Conservation (phyloP, 2,329 filamentous ascomycete genomes). For the Ceratocystis destructans region DNA sequence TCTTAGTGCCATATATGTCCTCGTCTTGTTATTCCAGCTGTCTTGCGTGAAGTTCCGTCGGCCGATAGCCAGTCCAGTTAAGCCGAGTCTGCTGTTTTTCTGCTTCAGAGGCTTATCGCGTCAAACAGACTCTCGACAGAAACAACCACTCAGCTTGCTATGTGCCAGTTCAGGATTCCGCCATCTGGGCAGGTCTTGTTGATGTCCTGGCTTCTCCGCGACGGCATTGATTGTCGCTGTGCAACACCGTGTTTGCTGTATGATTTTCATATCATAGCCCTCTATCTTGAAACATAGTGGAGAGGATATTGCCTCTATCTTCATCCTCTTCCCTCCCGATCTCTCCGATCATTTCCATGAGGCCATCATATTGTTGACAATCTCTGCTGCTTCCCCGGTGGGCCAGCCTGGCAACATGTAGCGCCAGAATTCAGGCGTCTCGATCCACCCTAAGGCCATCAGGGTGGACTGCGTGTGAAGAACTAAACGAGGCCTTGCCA, state of each 20-base stretch:
- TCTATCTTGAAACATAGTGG: neutral
- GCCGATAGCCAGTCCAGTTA: neutral
- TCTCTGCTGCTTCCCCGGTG: neutral
- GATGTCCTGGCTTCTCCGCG: neutral
- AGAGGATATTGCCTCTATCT: neutral
- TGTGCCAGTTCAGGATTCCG: no score
- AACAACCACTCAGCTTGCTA: no score
- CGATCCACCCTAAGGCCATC: neutral
- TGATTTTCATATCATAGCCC: neutral
- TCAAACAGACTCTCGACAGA: neutral
- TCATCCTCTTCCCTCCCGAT: neutral
- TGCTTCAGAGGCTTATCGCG: neutral
- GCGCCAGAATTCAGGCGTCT: neutral
- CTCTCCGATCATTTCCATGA: neutral
- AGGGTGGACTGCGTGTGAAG: neutral
- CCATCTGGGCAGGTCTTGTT: neutral
- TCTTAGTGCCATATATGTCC: neutral
- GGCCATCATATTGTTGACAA: neutral
- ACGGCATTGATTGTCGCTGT: neutral
- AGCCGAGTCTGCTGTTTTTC: neutral
- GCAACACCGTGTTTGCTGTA: neutral
- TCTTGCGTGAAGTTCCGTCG: neutral
- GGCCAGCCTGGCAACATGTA: neutral
- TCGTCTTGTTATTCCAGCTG: neutral
- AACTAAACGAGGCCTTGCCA: neutral